A percentile compares a stretch with the other conserved stretches of the same genome.
phyloP scores from a whole-genome alignment of 176 grass and related monocot genomes.

The Avena eriantha region DNA sequence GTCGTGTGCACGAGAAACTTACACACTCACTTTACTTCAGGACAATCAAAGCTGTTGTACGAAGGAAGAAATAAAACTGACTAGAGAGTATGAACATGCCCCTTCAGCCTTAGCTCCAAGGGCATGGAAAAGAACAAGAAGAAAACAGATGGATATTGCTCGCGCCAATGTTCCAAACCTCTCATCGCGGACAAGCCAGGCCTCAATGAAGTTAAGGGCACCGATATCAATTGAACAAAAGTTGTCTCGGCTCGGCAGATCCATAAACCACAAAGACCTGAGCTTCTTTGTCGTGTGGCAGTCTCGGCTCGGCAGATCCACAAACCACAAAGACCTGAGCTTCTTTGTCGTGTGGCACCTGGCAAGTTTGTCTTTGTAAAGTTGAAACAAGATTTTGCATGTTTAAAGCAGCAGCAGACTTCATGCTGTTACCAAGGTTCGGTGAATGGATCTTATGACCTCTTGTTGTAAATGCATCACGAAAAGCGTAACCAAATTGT shows the following conservation, averaged over 20 bases:
- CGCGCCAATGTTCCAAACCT: no score
- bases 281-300: neutral
- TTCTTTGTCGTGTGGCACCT: neutral
- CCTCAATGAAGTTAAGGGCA: slow-evolving; percentile 21
- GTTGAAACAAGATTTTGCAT: neutral
- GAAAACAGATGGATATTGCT: neutral
- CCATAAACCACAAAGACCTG: neutral
- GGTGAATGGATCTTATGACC: no score
- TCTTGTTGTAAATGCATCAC: neutral
- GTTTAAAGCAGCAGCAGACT: neutral
- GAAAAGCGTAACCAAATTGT: neutral
- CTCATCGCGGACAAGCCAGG: slow-evolving; percentile 33
- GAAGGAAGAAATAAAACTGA: neutral
- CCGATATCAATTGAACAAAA: neutral
- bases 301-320: neutral
- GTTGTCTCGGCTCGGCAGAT: neutral
- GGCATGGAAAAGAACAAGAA: slow-evolving; percentile 19
- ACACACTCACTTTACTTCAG: slow-evolving; percentile 19
- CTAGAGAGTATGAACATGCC: neutral
- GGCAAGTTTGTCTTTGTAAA: neutral
- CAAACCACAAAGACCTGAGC: neutral
- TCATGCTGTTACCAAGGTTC: neutral
- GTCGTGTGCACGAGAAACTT: slow-evolving; percentile 7
- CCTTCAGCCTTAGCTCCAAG: neutral
- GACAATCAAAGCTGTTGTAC: slow-evolving; percentile 4